Conservation (phyloP, 176 grass and related monocot genomes). For the Ampelocalamus luodianensis region DNA sequence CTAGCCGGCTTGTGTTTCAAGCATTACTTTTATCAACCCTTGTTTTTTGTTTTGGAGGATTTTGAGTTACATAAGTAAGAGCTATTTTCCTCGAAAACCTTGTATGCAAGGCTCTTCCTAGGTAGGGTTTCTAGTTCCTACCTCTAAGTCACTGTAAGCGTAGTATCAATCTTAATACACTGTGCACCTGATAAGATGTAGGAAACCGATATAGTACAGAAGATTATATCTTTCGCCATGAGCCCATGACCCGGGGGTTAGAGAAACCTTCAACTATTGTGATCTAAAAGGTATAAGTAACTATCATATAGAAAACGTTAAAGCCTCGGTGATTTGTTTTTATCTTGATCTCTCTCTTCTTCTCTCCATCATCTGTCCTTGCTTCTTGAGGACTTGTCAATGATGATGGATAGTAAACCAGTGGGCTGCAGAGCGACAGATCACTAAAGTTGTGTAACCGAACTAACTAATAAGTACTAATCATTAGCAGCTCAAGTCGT, state of each 20-base stretch:
- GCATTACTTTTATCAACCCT: constrained; percentile 18
- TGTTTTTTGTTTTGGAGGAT: background rate
- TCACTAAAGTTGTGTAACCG: background rate
- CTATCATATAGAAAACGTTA: too few relatives aligned
- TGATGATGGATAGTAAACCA: background rate
- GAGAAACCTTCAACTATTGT: too few relatives aligned
- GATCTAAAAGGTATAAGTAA: too few relatives aligned
- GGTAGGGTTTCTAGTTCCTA: background rate
- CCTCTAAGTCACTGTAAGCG: too few relatives aligned
- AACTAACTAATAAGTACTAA: too few relatives aligned
- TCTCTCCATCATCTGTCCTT: background rate
- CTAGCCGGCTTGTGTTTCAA: constrained; percentile 13
- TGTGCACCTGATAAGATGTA: too few relatives aligned
- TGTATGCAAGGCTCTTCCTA: background rate
- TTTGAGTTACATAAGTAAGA: background rate
- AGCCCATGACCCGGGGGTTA: too few relatives aligned
- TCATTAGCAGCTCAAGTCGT: background rate
- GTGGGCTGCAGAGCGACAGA: background rate
- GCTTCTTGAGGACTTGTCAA: background rate
- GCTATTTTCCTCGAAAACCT: too few relatives aligned
- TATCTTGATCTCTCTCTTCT: background rate
- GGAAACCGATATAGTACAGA: too few relatives aligned
- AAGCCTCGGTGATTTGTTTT: background rate
- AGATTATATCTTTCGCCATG: too few relatives aligned
- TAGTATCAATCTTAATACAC: too few relatives aligned